phyloP scores from a whole-genome alignment of 345 rosid genomes.

The Eucalyptus decipiens region DNA sequence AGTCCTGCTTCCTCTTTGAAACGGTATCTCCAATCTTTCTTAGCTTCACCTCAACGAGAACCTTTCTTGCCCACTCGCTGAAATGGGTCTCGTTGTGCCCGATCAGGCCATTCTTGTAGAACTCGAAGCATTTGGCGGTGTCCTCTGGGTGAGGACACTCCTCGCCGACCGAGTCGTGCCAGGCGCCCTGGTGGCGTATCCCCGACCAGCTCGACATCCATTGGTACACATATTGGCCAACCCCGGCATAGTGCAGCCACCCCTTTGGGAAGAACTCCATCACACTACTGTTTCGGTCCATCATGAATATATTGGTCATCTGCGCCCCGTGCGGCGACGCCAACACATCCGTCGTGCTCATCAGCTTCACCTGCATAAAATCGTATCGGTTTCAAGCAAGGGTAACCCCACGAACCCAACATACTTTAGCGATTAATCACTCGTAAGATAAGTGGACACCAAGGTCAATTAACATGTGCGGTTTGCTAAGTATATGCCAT shows the following conservation, averaged over 20 bases:
- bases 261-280: conserved; percentile 73
- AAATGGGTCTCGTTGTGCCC: conserved; percentile 48
- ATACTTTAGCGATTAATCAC: neutral
- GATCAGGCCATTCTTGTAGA: conserved; percentile 38
- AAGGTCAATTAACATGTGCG: neutral
- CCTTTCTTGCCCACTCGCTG: conserved; percentile 30
- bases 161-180: conserved; percentile 55
- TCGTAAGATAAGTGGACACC: neutral
- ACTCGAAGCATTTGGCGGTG: conserved; percentile 40
- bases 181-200: conserved; percentile 54
- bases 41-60: conserved; percentile 17
- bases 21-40: neutral
- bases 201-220: conserved; percentile 74
- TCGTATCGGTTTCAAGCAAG: neutral
- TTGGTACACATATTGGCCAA: conserved; percentile 49
- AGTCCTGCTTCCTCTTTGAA: neutral
- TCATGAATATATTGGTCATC: conserved; percentile 55
- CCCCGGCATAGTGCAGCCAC: conserved; percentile 59
- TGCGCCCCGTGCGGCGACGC: conserved; percentile 68
- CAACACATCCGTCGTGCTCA: conserved; percentile 49
- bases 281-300: conserved; percentile 54
- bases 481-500: neutral
- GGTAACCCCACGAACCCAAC: neutral
- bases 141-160: conserved; percentile 32
- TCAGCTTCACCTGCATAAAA: conserved; percentile 31